phyloP scores from a whole-genome alignment of 2,329 filamentous ascomycete species.

The Pseudogymnoascus sp. region DNA sequence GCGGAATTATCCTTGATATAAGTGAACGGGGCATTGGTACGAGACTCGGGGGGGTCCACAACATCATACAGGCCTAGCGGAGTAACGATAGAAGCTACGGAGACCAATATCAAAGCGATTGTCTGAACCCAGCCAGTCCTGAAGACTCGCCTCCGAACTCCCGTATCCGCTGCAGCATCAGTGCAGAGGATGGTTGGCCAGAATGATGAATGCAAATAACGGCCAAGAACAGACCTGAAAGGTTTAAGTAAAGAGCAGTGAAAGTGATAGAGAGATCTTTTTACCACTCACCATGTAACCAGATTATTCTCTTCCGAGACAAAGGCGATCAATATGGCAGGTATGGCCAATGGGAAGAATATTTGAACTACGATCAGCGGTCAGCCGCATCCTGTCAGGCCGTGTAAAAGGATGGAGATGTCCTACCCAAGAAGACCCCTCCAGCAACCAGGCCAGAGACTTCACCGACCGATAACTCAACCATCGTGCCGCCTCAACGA shows the following conservation, averaged over 20 bases:
- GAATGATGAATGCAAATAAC: constrained; percentile 31
- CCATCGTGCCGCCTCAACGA: constrained; percentile 6
- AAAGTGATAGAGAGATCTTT: constrained; percentile 9
- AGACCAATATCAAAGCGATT: constrained; percentile 27
- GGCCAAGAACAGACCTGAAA: constrained; percentile 29
- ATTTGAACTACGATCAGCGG: constrained; percentile 28
- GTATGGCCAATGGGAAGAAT: constrained; percentile 29
- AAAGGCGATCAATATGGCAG: constrained; percentile 30
- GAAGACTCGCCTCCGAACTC: constrained; percentile 25
- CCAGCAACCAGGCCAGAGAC: constrained; percentile 35
- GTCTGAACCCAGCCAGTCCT: constrained; percentile 23
- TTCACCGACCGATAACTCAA: constrained; percentile 29
- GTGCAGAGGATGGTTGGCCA: constrained; percentile 36
- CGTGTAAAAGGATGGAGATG: background rate
- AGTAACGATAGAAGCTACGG: constrained; percentile 37
- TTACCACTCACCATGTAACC: constrained; percentile 31
- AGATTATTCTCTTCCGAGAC: constrained; percentile 31
- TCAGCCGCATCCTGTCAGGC: background rate
- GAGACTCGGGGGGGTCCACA: constrained; percentile 20
- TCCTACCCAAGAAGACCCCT: constrained; percentile 27
- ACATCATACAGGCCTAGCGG: constrained; percentile 38
- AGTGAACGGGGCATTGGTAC: constrained; percentile 25
- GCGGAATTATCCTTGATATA: constrained; percentile 32
- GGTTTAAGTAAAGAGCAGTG: background rate
- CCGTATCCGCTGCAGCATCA: constrained; percentile 28